A percentile compares a stretch with the other conserved stretches of the same genome.
Conservation (phyloP, 768 basidiomycete genomes). For the Hygrocybe coccinea region DNA sequence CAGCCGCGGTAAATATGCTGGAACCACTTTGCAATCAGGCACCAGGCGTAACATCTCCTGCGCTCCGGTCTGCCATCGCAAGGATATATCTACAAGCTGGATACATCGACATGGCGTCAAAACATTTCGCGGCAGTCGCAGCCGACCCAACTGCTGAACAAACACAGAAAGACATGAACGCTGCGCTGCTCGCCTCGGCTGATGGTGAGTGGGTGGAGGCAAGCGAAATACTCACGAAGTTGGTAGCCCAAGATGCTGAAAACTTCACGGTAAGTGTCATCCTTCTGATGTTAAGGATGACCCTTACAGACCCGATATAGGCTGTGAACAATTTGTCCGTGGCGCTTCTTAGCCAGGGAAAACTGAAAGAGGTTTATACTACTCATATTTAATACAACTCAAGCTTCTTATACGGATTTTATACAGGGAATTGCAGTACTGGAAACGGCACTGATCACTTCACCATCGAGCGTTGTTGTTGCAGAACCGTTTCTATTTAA, state of each 20-base stretch:
- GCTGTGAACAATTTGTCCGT: conserved; percentile 78
- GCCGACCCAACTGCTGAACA: conserved; percentile 41
- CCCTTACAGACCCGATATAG: conserved; percentile 26
- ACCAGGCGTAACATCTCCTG: conserved; percentile 38
- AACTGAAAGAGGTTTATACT: conserved; percentile 56
- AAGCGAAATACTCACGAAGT: conserved; percentile 36
- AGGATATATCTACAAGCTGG: conserved; percentile 74
- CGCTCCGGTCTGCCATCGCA: conserved; percentile 64
- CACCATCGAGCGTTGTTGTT: conserved; percentile 66
- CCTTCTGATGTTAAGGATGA: neutral
- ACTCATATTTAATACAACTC: neutral
- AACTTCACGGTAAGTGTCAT: conserved; percentile 50
- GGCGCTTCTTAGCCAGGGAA: conserved; percentile 63
- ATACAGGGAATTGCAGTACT: conserved; percentile 63
- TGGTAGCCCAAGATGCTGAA: conserved; percentile 51
- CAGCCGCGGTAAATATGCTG: conserved; percentile 63
- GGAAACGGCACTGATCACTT: conserved; percentile 54
- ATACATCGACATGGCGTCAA: conserved; percentile 51
- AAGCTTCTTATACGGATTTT: neutral
- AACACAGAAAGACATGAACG: conserved; percentile 54
- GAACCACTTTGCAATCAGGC: conserved; percentile 56
- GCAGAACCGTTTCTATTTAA: conserved; percentile 86
- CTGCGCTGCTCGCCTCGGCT: conserved; percentile 59
- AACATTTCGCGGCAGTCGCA: conserved; percentile 52
- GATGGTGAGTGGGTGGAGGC: conserved; percentile 67